phyloP scores from a whole-genome alignment of 2,329 filamentous ascomycete species.

The Gremmenia infestans region DNA sequence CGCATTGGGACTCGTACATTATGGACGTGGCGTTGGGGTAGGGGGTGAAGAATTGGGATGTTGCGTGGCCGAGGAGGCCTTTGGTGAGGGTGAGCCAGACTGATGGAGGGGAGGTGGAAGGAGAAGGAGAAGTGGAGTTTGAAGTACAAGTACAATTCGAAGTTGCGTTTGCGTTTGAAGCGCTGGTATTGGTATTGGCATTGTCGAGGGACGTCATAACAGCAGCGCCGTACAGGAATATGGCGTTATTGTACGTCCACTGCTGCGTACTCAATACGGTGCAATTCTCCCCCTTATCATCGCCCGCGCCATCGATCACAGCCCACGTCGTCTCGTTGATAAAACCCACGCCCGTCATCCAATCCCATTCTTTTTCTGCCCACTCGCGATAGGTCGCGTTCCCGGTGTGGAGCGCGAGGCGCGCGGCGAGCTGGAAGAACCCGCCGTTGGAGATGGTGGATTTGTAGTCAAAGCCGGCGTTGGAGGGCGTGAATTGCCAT shows the following conservation, averaged over 20 bases:
- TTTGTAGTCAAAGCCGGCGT: slow-evolving; percentile 76
- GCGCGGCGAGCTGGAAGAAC: slow-evolving; percentile 57
- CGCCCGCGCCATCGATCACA: slow-evolving; percentile 52
- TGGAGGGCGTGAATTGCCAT: slow-evolving; percentile 80
- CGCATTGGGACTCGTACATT: slow-evolving; percentile 58
- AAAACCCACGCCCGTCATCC: slow-evolving; percentile 53
- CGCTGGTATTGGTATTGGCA: not conserved
- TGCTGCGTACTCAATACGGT: slow-evolving; percentile 52
- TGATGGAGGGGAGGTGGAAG: not conserved
- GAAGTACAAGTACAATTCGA: slow-evolving; percentile 1
- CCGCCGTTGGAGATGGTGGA: slow-evolving; percentile 57
- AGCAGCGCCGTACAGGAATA: slow-evolving; percentile 54
- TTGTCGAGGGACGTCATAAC: slow-evolving; percentile 25
- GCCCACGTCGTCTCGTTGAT: slow-evolving; percentile 46
- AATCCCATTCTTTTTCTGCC: slow-evolving; percentile 68
- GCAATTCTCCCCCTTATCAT: slow-evolving; percentile 47
- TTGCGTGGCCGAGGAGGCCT: slow-evolving; percentile 31
- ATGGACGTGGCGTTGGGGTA: slow-evolving; percentile 24
- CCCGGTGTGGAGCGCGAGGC: slow-evolving; percentile 70
- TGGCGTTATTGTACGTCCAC: slow-evolving; percentile 64
- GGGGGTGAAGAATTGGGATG: slow-evolving; percentile 25
- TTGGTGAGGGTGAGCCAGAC: slow-evolving; percentile 33
- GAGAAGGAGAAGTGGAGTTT: too few species aligned
- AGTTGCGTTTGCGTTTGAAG: slow-evolving; percentile 27
- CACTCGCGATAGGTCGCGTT: slow-evolving; percentile 71